Evolutionary conservation across 148 eudicot species (phyloP).

Genomic region (Persicaria maculosa): DNA sequence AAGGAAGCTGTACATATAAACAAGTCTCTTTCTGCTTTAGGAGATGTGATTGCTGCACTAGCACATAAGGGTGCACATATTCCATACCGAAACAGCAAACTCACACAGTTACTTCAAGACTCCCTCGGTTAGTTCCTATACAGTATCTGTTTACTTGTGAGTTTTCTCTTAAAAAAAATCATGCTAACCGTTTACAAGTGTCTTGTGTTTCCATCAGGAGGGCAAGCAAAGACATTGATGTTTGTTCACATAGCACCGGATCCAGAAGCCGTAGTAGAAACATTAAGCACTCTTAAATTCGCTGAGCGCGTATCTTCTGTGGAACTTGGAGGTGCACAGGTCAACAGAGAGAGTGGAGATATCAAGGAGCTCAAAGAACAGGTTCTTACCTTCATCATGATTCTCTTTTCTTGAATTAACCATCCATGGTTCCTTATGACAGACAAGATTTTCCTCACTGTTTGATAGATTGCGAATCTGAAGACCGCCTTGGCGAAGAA

Average conservation of each 20-base stretch:
- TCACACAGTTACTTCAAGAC: conserved; percentile 92
- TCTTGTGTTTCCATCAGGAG: conserved; percentile 38
- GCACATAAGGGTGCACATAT: conserved; percentile 70
- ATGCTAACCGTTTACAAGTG: conserved; percentile 3
- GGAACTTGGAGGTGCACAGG: conserved; percentile 87
- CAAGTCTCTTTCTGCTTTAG: conserved; percentile 86
- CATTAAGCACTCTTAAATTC: conserved; percentile 86
- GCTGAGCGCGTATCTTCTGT: conserved; percentile 91
- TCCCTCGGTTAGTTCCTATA: conserved; percentile 56
- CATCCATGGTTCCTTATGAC: not conserved
- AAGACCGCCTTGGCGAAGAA: conserved; percentile 76
- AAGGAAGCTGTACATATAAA: conserved; percentile 95
- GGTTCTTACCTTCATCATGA: conserved; percentile 26
- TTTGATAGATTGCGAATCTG: conserved; percentile 50
- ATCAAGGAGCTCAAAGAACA: conserved; percentile 82
- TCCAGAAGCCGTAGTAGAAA: conserved; percentile 72
- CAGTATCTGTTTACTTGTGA: not conserved
- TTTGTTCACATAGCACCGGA: conserved; percentile 96
- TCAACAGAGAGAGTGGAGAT: conserved; percentile 59
- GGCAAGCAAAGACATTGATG: conserved; percentile 96
- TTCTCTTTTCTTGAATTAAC: not conserved
- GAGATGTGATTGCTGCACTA: conserved; percentile 90
- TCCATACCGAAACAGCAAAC: conserved; percentile 86
- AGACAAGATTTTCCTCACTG: not conserved
- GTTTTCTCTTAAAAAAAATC: not conserved